Evolutionary conservation across 1,284 basidiomycete species (phyloP).

Genomic region (Puccinia triticina): DNA sequence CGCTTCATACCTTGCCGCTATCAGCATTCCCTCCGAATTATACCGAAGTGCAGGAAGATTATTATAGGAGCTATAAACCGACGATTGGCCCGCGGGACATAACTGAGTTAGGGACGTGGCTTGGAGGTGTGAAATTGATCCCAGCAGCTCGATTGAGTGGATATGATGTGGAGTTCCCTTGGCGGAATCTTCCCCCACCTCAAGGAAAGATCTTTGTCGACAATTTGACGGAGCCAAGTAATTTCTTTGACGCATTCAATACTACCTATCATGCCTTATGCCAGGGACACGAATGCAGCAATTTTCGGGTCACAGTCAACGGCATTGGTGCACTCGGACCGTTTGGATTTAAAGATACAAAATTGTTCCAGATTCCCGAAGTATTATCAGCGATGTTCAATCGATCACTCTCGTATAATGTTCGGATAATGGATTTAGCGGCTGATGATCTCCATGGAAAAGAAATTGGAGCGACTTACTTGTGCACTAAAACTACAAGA

Average conservation of each 20-base stretch:
- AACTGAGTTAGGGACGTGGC: constrained; percentile 5
- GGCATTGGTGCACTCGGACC: constrained; percentile 9
- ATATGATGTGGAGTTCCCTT: constrained; percentile 18
- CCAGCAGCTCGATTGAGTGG: background rate
- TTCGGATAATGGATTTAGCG: constrained; percentile 8
- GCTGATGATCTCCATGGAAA: constrained; percentile 13
- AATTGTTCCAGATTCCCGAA: background rate
- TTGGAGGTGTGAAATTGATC: constrained; percentile 3
- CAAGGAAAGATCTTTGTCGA: constrained; percentile 18
- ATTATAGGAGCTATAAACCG: constrained; percentile 1
- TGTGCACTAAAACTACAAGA: constrained; percentile 6
- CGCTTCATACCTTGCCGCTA: background rate
- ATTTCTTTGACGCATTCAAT: constrained; percentile 2
- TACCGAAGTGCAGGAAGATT: constrained; percentile 18
- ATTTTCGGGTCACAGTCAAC: constrained; percentile 2
- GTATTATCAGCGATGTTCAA: background rate
- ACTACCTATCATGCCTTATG: constrained; percentile 7
- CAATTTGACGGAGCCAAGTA: constrained; percentile 1
- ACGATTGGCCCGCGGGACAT: background rate
- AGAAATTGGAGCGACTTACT: constrained; percentile 9
- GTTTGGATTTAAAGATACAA: constrained; percentile 5
- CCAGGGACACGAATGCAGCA: constrained; percentile 7
- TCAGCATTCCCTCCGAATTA: constrained; percentile 15
- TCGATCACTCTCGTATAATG: constrained; percentile 7
- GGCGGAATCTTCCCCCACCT: background rate